Conservation (phyloP, 148 eudicot genomes). For the Fallopia convolvulus region DNA sequence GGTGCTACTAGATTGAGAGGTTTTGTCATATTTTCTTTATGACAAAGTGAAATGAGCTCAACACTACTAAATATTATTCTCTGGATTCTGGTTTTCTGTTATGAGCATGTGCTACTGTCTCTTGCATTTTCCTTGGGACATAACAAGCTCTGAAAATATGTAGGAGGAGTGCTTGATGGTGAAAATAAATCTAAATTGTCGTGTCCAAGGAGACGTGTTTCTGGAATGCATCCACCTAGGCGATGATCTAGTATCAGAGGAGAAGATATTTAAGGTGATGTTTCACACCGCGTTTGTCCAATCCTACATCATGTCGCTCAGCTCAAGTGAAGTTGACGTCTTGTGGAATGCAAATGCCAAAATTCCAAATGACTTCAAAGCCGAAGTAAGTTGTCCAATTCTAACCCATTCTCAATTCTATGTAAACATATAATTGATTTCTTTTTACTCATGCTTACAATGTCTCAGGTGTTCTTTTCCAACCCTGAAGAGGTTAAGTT, state of each 20-base stretch:
- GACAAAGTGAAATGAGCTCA: no score
- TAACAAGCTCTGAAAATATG: conserved; percentile 9
- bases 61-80: no score
- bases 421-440: not conserved
- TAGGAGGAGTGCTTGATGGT: conserved; percentile 55
- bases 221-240: conserved; percentile 57
- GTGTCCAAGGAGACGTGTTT: conserved; percentile 59
- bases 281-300: conserved; percentile 59
- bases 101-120: no score
- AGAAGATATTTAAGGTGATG: conserved; percentile 53
- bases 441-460: not conserved
- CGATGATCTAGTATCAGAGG: conserved; percentile 40
- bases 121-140: not conserved
- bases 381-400: conserved; percentile 25
- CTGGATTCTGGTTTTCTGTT: not conserved
- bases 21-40: not conserved
- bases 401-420: not conserved
- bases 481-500: conserved; percentile 9
- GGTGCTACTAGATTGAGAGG: not conserved
- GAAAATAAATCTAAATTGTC: conserved; percentile 41
- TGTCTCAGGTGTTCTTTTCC: conserved; percentile 8
- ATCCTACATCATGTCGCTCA: conserved; percentile 34
- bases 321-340: conserved; percentile 38
- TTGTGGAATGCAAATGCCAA: conserved; percentile 35
- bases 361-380: conserved; percentile 43